Evolutionary conservation across 2,329 filamentous ascomycete species (phyloP).

Genomic region (Exophiala dermatitidis): DNA sequence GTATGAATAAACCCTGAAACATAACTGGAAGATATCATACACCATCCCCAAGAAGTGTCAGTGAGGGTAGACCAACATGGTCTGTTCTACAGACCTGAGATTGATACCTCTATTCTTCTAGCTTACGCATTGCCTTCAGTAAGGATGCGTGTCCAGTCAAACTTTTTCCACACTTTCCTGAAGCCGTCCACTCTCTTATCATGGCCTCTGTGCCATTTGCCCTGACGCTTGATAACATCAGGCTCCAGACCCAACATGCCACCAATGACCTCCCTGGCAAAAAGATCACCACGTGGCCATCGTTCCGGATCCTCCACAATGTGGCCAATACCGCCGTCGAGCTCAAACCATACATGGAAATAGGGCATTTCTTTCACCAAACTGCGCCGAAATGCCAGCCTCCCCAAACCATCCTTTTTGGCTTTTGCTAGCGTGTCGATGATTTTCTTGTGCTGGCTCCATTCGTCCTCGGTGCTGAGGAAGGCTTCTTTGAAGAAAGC

Average conservation of each 20-base stretch:
- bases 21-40: no score
- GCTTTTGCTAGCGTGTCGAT: conserved; percentile 68
- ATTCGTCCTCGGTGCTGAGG: conserved; percentile 78
- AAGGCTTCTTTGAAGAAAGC: conserved; percentile 96
- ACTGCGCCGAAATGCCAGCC: conserved; percentile 69
- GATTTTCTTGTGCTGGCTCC: conserved; percentile 90
- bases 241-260: conserved; percentile 82
- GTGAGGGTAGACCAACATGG: no score
- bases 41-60: no score
- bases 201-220: conserved; percentile 68
- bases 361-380: conserved; percentile 96
- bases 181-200: conserved; percentile 65
- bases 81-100: no score
- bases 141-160: conserved; percentile 73
- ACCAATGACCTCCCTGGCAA: conserved; percentile 83
- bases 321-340: conserved; percentile 89
- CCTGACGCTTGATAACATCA: conserved; percentile 82
- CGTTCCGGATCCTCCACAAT: conserved; percentile 76
- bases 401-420: conserved; percentile 57
- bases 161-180: conserved; percentile 79
- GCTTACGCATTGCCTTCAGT: conserved; percentile 37
- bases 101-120: no score
- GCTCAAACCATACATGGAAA: conserved; percentile 91
- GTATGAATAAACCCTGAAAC: no score
- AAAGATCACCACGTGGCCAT: conserved; percentile 88